Base-by-base conservation (phyloP, 495 filamentous ascomycete genomes). In the Rusavskia elegans region DNA sequence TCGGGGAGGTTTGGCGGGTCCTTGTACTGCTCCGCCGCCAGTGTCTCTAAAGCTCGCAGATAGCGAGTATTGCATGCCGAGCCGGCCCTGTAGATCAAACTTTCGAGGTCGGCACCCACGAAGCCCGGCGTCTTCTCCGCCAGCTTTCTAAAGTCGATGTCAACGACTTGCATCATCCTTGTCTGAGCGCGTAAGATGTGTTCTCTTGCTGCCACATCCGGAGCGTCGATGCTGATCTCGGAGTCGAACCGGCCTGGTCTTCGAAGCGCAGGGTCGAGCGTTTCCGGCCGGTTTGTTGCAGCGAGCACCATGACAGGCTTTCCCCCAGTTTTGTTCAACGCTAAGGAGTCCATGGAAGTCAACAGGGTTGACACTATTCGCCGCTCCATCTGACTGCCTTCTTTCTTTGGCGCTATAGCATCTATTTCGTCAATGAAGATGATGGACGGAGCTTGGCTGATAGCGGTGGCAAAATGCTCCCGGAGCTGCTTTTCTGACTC, bases 341-440 rank as follows among this genome's bases (percentile, higher is more conserved):
- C 84, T 50, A 95, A 75, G 48, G 89, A 81, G 56, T 88, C 85
- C 82, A 89, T 84, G 57, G 86, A 92, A 11, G 86, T 90, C 53
- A 95, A 71, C 57, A 97, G 78, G 65, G 96, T 89, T 1, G 89
- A 86, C 19, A 97, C 90, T 61, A 97, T 97, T 45, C 90, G 71
- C 66, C 89, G 89, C 66, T 97, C 90, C 90, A 97, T 97, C 61
- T 94, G 89, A n/a, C 89, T 86, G 59, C 80, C 90, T 62, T 96
- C 92, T 42, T 90, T 75, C 67, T 95, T 96, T 5, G 88, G 88
- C 38, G 92, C 92, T 55, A 96, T 95, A 16, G 87, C 85, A 64
- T 98, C 92, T 55, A 96, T 94, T 64, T 98, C 92, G 59, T 96
- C 92, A 53, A 98, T 84, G 64, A 98, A 96, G 8, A 98, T 77